Conservation (phyloP, 768 basidiomycete species). For the Pleurotus platypus region DNA sequence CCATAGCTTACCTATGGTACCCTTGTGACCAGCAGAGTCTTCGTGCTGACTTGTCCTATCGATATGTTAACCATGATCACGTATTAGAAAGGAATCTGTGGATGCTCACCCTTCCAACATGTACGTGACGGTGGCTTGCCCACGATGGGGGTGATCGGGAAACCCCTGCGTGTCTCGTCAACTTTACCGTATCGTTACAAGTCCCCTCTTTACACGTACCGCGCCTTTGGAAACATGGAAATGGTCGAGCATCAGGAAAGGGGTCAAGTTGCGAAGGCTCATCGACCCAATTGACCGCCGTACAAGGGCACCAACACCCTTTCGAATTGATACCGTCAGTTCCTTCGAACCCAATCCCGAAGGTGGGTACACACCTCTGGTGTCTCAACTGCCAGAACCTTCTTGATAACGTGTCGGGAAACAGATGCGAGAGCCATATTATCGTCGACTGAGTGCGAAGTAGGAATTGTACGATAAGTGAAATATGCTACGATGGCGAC, state of each 20-base stretch:
- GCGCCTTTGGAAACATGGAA: conserved; percentile 70
- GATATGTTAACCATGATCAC: not conserved
- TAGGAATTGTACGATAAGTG: conserved; percentile 13
- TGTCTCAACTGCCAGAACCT: conserved; percentile 73
- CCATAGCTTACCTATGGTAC: conserved; percentile 45
- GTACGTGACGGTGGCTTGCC: conserved; percentile 87
- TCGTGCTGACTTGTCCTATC: conserved; percentile 74
- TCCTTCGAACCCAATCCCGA: not conserved
- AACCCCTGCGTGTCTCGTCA: conserved; percentile 53
- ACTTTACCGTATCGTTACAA: not conserved
- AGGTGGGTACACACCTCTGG: conserved; percentile 50
- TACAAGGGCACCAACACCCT: conserved; percentile 83
- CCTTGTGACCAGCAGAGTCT: conserved; percentile 86
- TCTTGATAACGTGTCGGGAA: conserved; percentile 72
- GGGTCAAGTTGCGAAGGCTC: conserved; percentile 74
- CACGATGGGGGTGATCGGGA: conserved; percentile 91
- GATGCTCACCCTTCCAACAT: conserved; percentile 71
- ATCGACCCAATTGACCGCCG: conserved; percentile 81
- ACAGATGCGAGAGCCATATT: conserved; percentile 31
- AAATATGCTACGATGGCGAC: conserved; percentile 11
- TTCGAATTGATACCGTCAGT: conserved; percentile 4
- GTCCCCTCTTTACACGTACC: conserved; percentile 33
- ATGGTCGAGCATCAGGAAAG: conserved; percentile 90
- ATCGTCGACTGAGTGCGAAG: not conserved
- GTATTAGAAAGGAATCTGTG: not conserved